Percentiles rank a stretch among this genome's conserved stretches.
These are phyloP conservation scores for Cryptosporidium canis DNA, from an alignment of 169 alveolate genomes.

Conservation along the genomic window DNA sequence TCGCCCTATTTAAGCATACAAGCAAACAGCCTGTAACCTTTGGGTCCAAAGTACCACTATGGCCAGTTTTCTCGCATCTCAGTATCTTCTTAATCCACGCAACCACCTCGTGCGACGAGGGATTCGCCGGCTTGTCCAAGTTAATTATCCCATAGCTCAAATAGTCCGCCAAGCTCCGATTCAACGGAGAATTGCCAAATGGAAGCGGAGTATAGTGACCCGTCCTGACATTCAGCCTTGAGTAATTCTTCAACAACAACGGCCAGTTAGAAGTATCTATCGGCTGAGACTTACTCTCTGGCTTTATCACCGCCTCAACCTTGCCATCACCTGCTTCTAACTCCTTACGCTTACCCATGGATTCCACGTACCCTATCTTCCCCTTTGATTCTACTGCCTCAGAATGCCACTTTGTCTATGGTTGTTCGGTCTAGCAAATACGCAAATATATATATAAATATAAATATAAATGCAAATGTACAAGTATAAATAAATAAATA, in stretches of 20 bases:
- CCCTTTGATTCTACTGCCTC: background rate
- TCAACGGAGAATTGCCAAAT: constrained; percentile 97
- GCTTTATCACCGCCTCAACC: constrained; percentile 40
- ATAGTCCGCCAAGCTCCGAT: constrained; percentile 93
- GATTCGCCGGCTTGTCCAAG: constrained; percentile 99
- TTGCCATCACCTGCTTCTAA: background rate
- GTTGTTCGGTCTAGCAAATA: background rate
- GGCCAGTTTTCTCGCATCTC: constrained; percentile 99
- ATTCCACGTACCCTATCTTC: background rate
- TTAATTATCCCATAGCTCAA: constrained; percentile 97
- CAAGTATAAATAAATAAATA: too few relatives aligned
- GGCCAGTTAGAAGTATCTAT: constrained; percentile 97
- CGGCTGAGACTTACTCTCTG: constrained; percentile 81
- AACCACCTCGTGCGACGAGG: constrained; percentile 99
- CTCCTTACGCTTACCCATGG: constrained; percentile 23
- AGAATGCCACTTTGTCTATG: background rate
- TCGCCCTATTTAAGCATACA: constrained; percentile 98
- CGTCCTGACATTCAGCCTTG: constrained; percentile 94
- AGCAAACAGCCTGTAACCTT: constrained; percentile 99
- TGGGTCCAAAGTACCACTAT: constrained; percentile 99
- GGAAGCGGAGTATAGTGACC: constrained; percentile 99
- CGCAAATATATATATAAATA: background rate
- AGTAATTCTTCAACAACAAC: constrained; percentile 93
- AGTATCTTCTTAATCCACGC: constrained; percentile 99
- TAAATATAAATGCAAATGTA: background rate